Evolutionary conservation across 352 stramenopile genomes (phyloP).

Genomic region (Globisporangium yorkense): DNA sequence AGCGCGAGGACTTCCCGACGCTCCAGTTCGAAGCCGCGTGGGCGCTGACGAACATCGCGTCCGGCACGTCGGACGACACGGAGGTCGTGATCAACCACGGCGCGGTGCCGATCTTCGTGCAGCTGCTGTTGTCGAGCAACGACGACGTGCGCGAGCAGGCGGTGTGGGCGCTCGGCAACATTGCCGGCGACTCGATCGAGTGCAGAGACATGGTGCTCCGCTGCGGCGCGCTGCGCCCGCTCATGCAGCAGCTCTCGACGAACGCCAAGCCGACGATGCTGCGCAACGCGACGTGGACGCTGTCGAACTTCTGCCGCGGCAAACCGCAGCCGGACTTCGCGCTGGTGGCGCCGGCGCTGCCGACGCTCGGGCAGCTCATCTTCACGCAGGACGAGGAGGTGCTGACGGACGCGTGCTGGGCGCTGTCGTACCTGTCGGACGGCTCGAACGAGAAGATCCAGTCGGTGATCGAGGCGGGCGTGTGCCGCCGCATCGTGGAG

Average conservation of each 20-base stretch:
- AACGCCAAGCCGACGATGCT: slow-evolving; percentile 94
- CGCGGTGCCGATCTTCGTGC: slow-evolving; percentile 96
- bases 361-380: slow-evolving; percentile 95
- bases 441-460: slow-evolving; percentile 99
- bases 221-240: slow-evolving; percentile 91
- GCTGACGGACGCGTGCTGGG: slow-evolving; percentile 99
- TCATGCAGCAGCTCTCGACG: slow-evolving; percentile 93
- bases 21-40: slow-evolving; percentile 99
- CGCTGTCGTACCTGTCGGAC: slow-evolving; percentile 97
- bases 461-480: slow-evolving; percentile 96
- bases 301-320: slow-evolving; percentile 98
- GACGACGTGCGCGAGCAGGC: slow-evolving; percentile 96
- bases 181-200: slow-evolving; percentile 96
- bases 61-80: slow-evolving; percentile 97
- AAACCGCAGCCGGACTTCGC: slow-evolving; percentile 94
- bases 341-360: slow-evolving; percentile 90
- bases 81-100: slow-evolving; percentile 96
- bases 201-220: slow-evolving; percentile 96
- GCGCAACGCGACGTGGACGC: slow-evolving; percentile 98
- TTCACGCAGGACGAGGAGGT: slow-evolving; percentile 98
- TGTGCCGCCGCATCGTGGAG: slow-evolving; percentile 96
- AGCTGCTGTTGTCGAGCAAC: slow-evolving; percentile 94
- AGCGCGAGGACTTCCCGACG: slow-evolving; percentile 90
- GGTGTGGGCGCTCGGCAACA: slow-evolving; percentile 99
- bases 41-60: slow-evolving; percentile 99